Evolutionary conservation across 768 basidiomycete species (phyloP).

Genomic region (Agaricus bisporus): DNA sequence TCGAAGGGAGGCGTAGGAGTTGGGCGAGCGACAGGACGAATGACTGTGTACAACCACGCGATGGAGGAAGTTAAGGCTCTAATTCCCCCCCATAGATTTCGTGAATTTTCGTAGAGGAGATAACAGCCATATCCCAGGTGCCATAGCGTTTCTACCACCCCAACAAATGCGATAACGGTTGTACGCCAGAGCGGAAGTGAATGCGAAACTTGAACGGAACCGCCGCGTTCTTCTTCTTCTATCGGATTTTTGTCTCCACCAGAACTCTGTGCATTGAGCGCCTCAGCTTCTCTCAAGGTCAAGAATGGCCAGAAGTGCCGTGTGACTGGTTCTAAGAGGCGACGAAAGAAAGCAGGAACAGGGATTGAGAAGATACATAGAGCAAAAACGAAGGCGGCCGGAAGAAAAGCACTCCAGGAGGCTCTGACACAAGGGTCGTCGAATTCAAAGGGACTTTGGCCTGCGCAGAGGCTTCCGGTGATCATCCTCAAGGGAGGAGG

Average conservation of each 20-base stretch:
- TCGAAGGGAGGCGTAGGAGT: slow-evolving; percentile 57
- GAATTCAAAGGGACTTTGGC: slow-evolving; percentile 35
- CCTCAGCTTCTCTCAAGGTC: slow-evolving; percentile 52
- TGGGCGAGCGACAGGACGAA: slow-evolving; percentile 48
- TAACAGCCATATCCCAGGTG: slow-evolving; percentile 64
- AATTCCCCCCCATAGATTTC: slow-evolving; percentile 9
- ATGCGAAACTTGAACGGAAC: slow-evolving; percentile 15
- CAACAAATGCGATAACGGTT: slow-evolving; percentile 46
- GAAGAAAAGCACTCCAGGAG: slow-evolving; percentile 45
- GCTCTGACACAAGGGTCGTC: slow-evolving; percentile 39
- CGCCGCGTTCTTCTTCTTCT: slow-evolving; percentile 15
- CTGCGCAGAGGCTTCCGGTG: slow-evolving; percentile 27
- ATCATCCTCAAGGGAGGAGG: not conserved
- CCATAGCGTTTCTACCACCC: slow-evolving; percentile 47
- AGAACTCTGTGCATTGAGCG: slow-evolving; percentile 25
- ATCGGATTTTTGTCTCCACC: slow-evolving; percentile 15
- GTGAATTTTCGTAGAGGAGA: slow-evolving; percentile 30
- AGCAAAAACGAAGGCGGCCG: slow-evolving; percentile 38
- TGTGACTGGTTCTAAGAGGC: slow-evolving; percentile 19
- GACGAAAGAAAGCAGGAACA: slow-evolving; percentile 19
- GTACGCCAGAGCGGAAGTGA: slow-evolving; percentile 54
- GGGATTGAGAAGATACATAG: slow-evolving; percentile 34
- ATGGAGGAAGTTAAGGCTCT: slow-evolving; percentile 36
- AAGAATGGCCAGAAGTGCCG: slow-evolving; percentile 36
- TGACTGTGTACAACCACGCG: slow-evolving; percentile 63